phyloP scores from a whole-genome alignment of 2,329 filamentous ascomycete genomes.

The Diaporthe caulivora region DNA sequence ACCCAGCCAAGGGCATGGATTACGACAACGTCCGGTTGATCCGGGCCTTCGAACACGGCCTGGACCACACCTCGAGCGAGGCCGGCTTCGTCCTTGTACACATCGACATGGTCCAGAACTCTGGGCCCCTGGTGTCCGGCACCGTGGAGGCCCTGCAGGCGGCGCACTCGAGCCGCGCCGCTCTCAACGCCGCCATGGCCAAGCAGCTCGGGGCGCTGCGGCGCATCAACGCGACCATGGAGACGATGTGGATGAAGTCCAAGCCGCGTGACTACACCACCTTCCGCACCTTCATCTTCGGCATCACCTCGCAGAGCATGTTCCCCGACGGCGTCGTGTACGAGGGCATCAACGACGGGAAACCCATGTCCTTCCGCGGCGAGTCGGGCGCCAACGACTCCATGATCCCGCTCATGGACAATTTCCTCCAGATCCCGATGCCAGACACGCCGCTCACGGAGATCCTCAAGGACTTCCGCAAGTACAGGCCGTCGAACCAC shows the following conservation, averaged over 20 bases:
- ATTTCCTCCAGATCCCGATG: constrained; percentile 88
- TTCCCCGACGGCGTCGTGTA: constrained; percentile 94
- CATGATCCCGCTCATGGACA: constrained; percentile 92
- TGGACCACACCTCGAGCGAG: constrained; percentile 88
- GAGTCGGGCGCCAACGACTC: constrained; percentile 95
- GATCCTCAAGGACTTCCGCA: constrained; percentile 88
- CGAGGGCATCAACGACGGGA: constrained; percentile 78
- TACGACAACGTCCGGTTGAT: constrained; percentile 83
- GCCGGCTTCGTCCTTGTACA: constrained; percentile 97
- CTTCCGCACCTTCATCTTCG: constrained; percentile 97
- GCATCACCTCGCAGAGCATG: constrained; percentile 93
- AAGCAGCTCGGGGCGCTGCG: constrained; percentile 73
- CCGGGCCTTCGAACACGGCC: constrained; percentile 90
- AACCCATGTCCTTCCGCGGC: constrained; percentile 86
- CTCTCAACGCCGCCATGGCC: constrained; percentile 74
- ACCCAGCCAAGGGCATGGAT: constrained; percentile 67
- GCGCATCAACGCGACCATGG: constrained; percentile 84
- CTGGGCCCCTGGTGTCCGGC: constrained; percentile 81
- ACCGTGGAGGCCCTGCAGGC: constrained; percentile 75
- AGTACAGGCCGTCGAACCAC: constrained; percentile 91
- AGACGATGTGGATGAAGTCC: constrained; percentile 91
- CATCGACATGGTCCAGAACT: constrained; percentile 94
- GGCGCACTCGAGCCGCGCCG: constrained; percentile 59
- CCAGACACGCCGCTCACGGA: constrained; percentile 88
- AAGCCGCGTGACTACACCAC: constrained; percentile 86